These are phyloP conservation scores for Colletotrichum sp. DNA, from an alignment of 2,329 filamentous ascomycete species.

Conservation along the genomic window DNA sequence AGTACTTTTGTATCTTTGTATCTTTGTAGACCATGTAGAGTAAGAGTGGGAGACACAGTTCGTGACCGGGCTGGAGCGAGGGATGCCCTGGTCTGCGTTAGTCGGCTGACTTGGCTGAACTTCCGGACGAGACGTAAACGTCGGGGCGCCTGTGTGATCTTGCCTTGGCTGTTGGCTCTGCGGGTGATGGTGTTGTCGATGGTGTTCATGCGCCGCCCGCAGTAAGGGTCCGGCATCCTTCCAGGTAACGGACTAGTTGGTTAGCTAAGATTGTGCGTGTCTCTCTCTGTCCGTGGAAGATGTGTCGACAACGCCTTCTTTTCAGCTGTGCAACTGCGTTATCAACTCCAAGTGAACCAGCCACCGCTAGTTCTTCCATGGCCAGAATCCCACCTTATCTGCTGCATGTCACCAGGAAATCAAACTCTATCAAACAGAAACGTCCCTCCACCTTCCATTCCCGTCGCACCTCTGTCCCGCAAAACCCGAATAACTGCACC, in stretches of 20 bases:
- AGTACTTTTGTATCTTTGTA: not conserved
- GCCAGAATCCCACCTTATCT: not conserved
- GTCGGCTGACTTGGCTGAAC: conserved; percentile 18
- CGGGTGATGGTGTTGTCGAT: not conserved
- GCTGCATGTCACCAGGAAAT: not conserved
- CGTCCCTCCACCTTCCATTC: conserved; percentile 11
- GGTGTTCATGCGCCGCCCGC: conserved; percentile 4
- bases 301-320: not conserved
- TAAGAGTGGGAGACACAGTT: not conserved
- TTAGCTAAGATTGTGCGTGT: not conserved
- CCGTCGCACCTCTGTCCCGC: conserved; percentile 36
- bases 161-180: not conserved
- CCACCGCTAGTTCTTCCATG: not conserved
- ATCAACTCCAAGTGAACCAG: not conserved
- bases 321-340: not conserved
- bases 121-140: not conserved
- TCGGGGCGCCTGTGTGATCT: not conserved
- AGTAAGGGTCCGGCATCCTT: not conserved
- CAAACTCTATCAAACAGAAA: conserved; percentile 10
- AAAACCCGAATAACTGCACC: conserved; percentile 45
- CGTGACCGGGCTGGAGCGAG: not conserved
- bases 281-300: not conserved
- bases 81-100: not conserved
- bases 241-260: not conserved
- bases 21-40: not conserved